Evolutionary conservation across 1,284 basidiomycete species (phyloP).

Genomic region (Acaromyces ingoldii): DNA sequence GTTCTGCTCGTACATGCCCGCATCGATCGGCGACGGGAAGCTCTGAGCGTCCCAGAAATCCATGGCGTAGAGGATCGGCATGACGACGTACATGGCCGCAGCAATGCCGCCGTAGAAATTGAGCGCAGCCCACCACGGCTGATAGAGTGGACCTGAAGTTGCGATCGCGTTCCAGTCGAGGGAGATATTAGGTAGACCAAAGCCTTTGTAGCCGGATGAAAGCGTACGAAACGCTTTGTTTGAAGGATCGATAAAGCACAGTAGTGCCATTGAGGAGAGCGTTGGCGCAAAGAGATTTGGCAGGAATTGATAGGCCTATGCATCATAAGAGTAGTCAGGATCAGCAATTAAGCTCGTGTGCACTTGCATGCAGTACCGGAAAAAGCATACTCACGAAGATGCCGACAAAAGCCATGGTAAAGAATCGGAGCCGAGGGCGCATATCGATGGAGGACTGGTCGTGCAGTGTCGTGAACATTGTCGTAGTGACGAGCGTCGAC

Average conservation of each 20-base stretch:
- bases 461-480: constrained; percentile 58
- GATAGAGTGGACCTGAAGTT: constrained; percentile 55
- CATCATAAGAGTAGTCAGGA: not conserved
- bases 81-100: constrained; percentile 55
- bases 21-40: constrained; percentile 53
- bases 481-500: constrained; percentile 54
- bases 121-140: constrained; percentile 54
- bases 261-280: constrained; percentile 55
- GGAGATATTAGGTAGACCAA: constrained; percentile 56
- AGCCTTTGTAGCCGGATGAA: constrained; percentile 56
- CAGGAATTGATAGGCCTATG: constrained; percentile 53
- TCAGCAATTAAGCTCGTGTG: constrained; percentile 1
- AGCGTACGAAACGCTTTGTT: constrained; percentile 53
- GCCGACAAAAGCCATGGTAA: constrained; percentile 52
- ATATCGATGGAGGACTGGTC: constrained; percentile 50
- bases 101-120: constrained; percentile 48
- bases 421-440: constrained; percentile 53
- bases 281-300: constrained; percentile 56
- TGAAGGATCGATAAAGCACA: constrained; percentile 55
- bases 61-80: constrained; percentile 53
- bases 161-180: constrained; percentile 57
- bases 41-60: constrained; percentile 54
- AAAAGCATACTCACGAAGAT: constrained; percentile 38
- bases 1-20: constrained; percentile 51
- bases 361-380: not conserved